phyloP scores from a whole-genome alignment of 1,284 basidiomycete genomes.

The Vanrija pseudolonga region DNA sequence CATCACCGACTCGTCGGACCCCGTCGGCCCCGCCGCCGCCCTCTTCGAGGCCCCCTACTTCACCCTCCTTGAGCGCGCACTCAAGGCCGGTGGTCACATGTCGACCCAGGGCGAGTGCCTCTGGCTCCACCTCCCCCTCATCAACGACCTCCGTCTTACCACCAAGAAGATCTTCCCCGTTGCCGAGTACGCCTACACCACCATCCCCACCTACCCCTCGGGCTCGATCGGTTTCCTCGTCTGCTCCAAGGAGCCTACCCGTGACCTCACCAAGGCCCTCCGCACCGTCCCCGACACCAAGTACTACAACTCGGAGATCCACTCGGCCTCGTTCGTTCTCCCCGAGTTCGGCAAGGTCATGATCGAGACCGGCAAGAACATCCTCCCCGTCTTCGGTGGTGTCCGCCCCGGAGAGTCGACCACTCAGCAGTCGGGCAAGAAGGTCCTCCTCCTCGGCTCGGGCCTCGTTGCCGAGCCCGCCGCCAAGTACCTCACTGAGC shows the following conservation, averaged over 20 bases:
- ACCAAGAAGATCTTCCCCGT: conserved; percentile 77
- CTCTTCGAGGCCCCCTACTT: conserved; percentile 99
- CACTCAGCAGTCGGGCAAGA: conserved; percentile 56
- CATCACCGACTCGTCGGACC: conserved; percentile 98
- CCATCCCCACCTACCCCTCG: conserved; percentile 95
- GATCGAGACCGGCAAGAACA: conserved; percentile 66
- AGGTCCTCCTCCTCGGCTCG: conserved; percentile 86
- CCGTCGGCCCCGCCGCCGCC: conserved; percentile 89
- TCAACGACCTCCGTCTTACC: conserved; percentile 70
- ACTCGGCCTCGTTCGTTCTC: conserved; percentile 79
- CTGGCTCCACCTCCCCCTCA: conserved; percentile 91
- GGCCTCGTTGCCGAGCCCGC: conserved; percentile 93
- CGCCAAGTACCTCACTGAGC: conserved; percentile 87
- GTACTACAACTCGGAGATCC: conserved; percentile 85
- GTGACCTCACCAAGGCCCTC: conserved; percentile 66
- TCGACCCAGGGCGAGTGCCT: conserved; percentile 95
- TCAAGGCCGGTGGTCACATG: conserved; percentile 87
- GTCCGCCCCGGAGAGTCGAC: conserved; percentile 53
- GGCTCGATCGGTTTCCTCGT: conserved; percentile 97
- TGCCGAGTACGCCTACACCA: conserved; percentile 90
- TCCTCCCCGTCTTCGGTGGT: conserved; percentile 63
- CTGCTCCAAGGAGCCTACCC: conserved; percentile 71
- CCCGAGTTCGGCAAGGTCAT: conserved; percentile 84
- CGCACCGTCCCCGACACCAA: conserved; percentile 66
- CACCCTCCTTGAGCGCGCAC: conserved; percentile 83